phyloP scores from a whole-genome alignment of 1,139 yeast species.

The Wickerhamiella infanticola region DNA sequence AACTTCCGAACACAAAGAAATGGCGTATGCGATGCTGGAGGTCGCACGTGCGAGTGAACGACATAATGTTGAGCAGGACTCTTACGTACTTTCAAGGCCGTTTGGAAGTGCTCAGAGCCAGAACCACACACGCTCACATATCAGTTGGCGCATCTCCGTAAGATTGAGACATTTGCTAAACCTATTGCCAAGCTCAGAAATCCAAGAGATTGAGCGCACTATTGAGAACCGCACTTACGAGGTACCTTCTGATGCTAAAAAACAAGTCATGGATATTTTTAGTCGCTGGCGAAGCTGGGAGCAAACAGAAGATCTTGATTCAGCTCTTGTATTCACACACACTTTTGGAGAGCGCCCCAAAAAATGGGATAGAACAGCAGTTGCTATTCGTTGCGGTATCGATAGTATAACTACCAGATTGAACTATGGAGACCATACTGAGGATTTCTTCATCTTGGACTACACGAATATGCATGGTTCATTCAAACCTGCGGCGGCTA shows the following conservation, averaged over 20 bases:
- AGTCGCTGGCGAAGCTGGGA: constrained; percentile 92
- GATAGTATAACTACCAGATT: constrained; percentile 21
- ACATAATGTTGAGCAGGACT: constrained; percentile 59
- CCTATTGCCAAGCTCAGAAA: constrained; percentile 44
- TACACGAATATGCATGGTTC: constrained; percentile 13
- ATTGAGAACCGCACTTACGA: constrained; percentile 17
- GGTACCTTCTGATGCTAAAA: constrained; percentile 38
- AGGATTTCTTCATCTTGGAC: constrained; percentile 24
- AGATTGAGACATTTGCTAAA: constrained; percentile 59
- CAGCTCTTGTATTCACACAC: constrained; percentile 27
- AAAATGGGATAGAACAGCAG: constrained; percentile 17
- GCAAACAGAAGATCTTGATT: constrained; percentile 36
- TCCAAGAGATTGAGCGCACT: constrained; percentile 11
- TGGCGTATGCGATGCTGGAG: constrained; percentile 28
- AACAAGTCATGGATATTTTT: constrained; percentile 42
- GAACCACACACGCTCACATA: constrained; percentile 60
- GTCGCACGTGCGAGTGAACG: constrained; percentile 48
- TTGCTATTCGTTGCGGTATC: constrained; percentile 14
- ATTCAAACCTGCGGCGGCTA: not conserved
- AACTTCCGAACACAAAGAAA: not conserved
- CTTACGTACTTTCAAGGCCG: constrained; percentile 80
- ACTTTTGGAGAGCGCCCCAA: constrained; percentile 14
- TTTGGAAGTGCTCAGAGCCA: constrained; percentile 63
- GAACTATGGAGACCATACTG: constrained; percentile 17
- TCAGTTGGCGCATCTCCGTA: constrained; percentile 76